Conservation (phyloP, 1,284 basidiomycete genomes). For the Trichosporon sp. region DNA sequence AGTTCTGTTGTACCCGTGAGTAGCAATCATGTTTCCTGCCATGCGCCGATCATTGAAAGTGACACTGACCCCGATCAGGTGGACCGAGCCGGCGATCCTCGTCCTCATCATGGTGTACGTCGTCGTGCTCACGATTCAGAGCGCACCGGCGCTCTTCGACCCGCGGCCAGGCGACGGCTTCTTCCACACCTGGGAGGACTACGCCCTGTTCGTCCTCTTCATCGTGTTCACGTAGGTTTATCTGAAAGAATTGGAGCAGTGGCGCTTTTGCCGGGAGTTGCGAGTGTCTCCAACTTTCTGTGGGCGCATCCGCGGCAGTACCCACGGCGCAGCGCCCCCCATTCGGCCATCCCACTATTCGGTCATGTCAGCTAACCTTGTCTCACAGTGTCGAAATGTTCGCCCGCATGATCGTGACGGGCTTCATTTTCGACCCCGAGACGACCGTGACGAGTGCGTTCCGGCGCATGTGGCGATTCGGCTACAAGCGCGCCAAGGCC, state of each 20-base stretch:
- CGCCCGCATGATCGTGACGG: conserved; percentile 87
- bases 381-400: conserved; percentile 73
- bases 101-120: conserved; percentile 82
- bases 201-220: conserved; percentile 79
- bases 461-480: conserved; percentile 8
- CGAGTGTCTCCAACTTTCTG: neutral
- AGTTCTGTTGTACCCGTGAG: conserved; percentile 70
- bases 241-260: conserved; percentile 7
- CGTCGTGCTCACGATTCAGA: conserved; percentile 79
- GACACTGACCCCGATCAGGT: conserved; percentile 59
- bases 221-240: conserved; percentile 77
- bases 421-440: conserved; percentile 86
- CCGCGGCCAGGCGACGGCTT: conserved; percentile 64
- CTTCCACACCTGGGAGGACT: conserved; percentile 87
- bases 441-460: conserved; percentile 62
- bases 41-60: neutral
- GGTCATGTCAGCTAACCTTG: conserved; percentile 12
- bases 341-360: conserved; percentile 10
- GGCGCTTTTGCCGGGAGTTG: neutral
- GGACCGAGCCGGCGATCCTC: conserved; percentile 84
- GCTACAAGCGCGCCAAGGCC: conserved; percentile 6
- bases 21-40: conserved; percentile 32
- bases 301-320: neutral
- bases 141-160: conserved; percentile 62
- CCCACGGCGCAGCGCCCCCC: neutral